A percentile compares a stretch with the other conserved stretches of the same genome.
Evolutionary conservation across 306 rosid species (phyloP).

Genomic region (Aeschynomene evenia): DNA sequence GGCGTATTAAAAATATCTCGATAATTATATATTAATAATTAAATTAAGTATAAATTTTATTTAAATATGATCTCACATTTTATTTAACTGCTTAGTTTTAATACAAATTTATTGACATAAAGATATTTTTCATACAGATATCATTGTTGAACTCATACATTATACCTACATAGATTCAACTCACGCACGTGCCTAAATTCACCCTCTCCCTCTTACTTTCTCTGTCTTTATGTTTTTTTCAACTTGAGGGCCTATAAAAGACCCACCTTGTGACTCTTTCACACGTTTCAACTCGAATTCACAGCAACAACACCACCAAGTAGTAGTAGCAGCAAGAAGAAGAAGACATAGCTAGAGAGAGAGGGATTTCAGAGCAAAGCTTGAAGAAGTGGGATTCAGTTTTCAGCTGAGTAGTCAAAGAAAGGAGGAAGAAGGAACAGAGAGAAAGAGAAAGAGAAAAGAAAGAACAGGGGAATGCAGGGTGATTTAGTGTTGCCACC

Average conservation of each 20-base stretch:
- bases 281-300: not conserved
- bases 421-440: not conserved
- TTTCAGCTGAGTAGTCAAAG: too few species aligned
- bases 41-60: too few species aligned
- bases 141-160: too few species aligned
- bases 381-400: not conserved
- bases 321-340: not conserved
- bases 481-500: conserved; percentile 65
- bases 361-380: not conserved
- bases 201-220: not conserved
- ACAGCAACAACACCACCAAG: too few species aligned
- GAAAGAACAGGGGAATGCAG: conserved; percentile 34
- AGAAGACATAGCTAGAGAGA: not conserved
- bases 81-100: too few species aligned
- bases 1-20: too few species aligned
- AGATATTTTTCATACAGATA: too few species aligned
- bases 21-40: too few species aligned
- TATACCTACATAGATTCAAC: too few species aligned
- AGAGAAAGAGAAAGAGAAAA: not conserved
- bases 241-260: conserved; percentile 28
- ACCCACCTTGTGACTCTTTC: not conserved
- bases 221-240: too few species aligned
- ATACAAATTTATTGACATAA: too few species aligned
- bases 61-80: too few species aligned
- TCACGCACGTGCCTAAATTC: conserved; percentile 47